Base-by-base conservation (phyloP, 2,329 filamentous ascomycete genomes). In the Biscogniauxia sp. region DNA sequence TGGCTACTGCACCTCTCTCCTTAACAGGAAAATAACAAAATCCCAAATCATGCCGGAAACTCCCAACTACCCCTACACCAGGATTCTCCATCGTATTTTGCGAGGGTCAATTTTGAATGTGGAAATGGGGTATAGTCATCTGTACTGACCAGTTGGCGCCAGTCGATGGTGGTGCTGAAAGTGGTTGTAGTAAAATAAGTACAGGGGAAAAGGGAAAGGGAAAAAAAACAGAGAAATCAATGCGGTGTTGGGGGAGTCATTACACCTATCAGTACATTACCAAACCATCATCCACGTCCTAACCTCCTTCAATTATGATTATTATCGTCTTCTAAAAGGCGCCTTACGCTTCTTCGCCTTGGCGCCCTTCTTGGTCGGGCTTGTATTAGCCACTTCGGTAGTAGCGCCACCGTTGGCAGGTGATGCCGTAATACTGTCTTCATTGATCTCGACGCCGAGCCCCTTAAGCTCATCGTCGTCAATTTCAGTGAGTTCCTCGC, bases 391-490 rank as follows among this genome's bases (percentile, higher is more conserved):
- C 11, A 60, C 65, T 57, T 69, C 69, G n/a, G 63, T 63, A 49
- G 62, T 49, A 20, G 69, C 64, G 26, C 65, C 59, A 4, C 61
- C 66, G 51, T 69, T 66, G 3, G 69, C 68, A 6, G 69, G 68
- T n/a, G 77, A 77, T 3, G 77, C 77, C 9, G 75, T 78, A 57
- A 79, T 79, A 23, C 76, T 80, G 61, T 75, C 74, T 57, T 82
- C 79, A 65, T 82, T 81, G 28, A 85, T 78, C 64, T 84, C 83
- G 54, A 80, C 79, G 37, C 78, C 82, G 37, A 92, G 78, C 37
- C 89, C 91, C 69, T 91, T 88, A 60, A 97, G 80, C 76, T 94
- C 92, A 56, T 96, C 93, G 66, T 97, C 93, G 69, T 96, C 93
- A 73, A 97, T 87, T 72, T 97, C 94, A 59, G 91, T 96, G 20